A percentile compares a stretch with the other conserved stretches of the same genome.
These are phyloP conservation scores for Penicillium sp. DNA, from an alignment of 2,329 filamentous ascomycete genomes.

Conservation along the genomic window DNA sequence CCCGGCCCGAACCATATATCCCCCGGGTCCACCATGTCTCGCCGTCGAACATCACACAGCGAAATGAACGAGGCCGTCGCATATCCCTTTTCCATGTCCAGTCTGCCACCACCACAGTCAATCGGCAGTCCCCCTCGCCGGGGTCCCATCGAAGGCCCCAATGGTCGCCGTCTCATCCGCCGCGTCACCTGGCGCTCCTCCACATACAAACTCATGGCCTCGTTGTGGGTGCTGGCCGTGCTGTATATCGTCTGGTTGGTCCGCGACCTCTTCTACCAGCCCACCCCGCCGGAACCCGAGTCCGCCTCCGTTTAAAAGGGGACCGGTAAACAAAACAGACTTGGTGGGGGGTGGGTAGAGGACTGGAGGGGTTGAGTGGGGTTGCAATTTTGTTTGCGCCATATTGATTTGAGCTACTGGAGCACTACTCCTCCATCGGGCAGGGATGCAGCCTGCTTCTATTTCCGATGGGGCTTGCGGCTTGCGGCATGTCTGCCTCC, in stretches of 20 bases:
- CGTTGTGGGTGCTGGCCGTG: conserved; percentile 42
- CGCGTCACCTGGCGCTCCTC: conserved; percentile 47
- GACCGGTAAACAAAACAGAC: background rate
- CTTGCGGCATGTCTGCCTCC: background rate
- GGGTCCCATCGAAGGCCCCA: conserved; percentile 44
- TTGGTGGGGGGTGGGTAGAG: background rate
- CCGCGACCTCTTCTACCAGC: conserved; percentile 41
- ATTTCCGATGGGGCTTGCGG: background rate
- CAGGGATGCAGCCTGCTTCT: background rate
- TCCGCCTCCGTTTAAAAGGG: conserved; percentile 4
- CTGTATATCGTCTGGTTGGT: conserved; percentile 46
- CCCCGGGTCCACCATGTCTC: conserved; percentile 31
- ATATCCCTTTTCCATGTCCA: conserved; percentile 35
- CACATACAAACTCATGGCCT: conserved; percentile 45
- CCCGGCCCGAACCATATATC: conserved; percentile 3
- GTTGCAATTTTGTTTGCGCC: background rate
- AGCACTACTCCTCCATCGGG: background rate
- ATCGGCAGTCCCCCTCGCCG: conserved; percentile 30
- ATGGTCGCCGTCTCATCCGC: conserved; percentile 41
- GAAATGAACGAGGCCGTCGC: conserved; percentile 39
- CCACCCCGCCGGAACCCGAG: conserved; percentile 24
- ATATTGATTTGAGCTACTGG: background rate
- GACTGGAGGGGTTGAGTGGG: background rate
- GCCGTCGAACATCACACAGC: conserved; percentile 40
- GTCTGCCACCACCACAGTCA: conserved; percentile 24